Base-by-base conservation (phyloP, 805 yeast genomes). In the Ogataea siamensis region DNA sequence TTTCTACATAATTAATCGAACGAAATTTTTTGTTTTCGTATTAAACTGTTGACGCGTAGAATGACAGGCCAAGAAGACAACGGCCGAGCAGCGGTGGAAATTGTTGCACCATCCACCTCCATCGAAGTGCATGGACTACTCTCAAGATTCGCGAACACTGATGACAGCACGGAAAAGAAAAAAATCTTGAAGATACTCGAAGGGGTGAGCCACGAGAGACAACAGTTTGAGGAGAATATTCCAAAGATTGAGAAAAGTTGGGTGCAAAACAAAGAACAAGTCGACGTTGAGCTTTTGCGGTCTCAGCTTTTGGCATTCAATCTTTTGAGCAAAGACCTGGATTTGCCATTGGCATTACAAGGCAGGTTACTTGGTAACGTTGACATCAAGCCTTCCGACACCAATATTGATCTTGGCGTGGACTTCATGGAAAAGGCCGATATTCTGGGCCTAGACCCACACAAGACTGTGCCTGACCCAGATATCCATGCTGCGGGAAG, bases 221-320 rank as follows among this genome's bases (percentile, higher is more conserved):
- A 63, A 21, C 40, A 38, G 4, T 73, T 62, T 40, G 51, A 49
- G 10, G 39, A 47, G 4, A 61, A 62, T 17, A 35, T 56, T 9
- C 45, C 51, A 3, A 51, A 51, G 15, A 29, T 73, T 10, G 64
- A 67, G 30, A 33, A 43, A 11, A 28, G 42, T 9, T 56, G 55
- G 60, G 20, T 39, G 9, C 32, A 50, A 15, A 53, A 58, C 38
- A 50, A 43, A 13, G 54, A 58, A 34, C 42, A 53, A 5, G 67
- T 76, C 26, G 76, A 80, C 49, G 46, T 62, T 5, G 68, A 62
- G 2, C 51, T 78, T 11, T 60, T 85, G 34, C 62, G 68, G 29
- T 71, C 74, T 41, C 94, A 85, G 55, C 55, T 85, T 14, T 59
- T 76, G 12, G 82, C 81, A 0, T 68, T 83, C 35, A 85, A 83